Conservation (phyloP, 2,329 filamentous ascomycete genomes). For the Scedosporium aurantiacum region DNA sequence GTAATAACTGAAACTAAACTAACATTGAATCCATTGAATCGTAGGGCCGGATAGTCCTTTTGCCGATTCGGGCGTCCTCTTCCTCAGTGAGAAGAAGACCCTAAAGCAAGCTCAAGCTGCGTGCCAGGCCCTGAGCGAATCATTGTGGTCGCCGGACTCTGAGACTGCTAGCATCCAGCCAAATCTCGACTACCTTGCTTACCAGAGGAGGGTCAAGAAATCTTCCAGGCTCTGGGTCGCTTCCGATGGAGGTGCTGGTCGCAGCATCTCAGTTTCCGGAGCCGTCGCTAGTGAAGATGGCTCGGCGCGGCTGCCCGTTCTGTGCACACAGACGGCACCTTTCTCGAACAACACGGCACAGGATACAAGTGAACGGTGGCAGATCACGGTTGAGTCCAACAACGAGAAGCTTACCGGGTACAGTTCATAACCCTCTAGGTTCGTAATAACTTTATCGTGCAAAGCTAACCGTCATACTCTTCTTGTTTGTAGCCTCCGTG, state of each 20-base stretch:
- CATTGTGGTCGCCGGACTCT: constrained; percentile 23
- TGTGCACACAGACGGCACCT: constrained; percentile 33
- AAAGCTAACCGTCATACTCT: neutral
- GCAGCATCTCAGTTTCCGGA: constrained; percentile 19
- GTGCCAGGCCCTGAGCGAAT: constrained; percentile 27
- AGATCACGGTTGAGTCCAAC: constrained; percentile 25
- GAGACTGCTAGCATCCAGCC: constrained; percentile 17
- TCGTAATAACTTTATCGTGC: constrained; percentile 9
- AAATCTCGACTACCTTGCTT: constrained; percentile 25
- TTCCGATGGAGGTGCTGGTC: constrained; percentile 11
- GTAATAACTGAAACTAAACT: neutral
- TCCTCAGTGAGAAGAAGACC: constrained; percentile 18
- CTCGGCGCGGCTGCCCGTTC: constrained; percentile 18
- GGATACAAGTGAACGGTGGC: constrained; percentile 23
- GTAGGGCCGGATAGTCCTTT: constrained; percentile 21
- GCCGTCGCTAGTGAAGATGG: constrained; percentile 10
- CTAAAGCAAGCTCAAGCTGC: constrained; percentile 18
- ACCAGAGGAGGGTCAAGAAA: constrained; percentile 14
- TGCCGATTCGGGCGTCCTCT: constrained; percentile 22
- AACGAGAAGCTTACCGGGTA: constrained; percentile 25
- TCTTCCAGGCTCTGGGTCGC: constrained; percentile 25
- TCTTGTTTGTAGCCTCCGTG: constrained; percentile 23
- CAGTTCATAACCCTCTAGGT: neutral
- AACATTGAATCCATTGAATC: too few species aligned
- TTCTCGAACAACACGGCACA: constrained; percentile 22